phyloP scores from a whole-genome alignment of 73 alveolate species.

The Paramecium primaurelia region DNA sequence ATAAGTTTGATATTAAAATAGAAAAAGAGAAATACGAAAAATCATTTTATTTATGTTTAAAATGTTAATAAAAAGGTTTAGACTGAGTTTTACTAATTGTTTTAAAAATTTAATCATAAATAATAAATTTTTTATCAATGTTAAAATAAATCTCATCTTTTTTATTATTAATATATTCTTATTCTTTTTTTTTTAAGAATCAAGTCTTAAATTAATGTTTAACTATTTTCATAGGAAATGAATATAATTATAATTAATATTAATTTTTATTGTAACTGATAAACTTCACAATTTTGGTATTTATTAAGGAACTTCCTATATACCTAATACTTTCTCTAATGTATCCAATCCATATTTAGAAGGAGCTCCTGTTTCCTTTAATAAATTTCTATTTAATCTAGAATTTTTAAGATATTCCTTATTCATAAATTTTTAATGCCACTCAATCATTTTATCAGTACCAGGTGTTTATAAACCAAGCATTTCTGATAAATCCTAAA shows the following conservation, averaged over 20 bases:
- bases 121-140: too few relatives aligned
- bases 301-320: not conserved
- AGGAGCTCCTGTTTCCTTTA: slow-evolving; percentile 77
- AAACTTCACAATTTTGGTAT: not conserved
- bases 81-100: too few relatives aligned
- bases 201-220: too few relatives aligned
- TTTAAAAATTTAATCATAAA: too few relatives aligned
- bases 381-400: slow-evolving; percentile 38
- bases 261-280: not conserved
- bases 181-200: too few relatives aligned
- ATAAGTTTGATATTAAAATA: too few relatives aligned
- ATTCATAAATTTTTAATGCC: slow-evolving; percentile 76
- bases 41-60: not conserved
- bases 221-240: too few relatives aligned
- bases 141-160: too few relatives aligned
- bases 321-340: slow-evolving; percentile 61
- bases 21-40: too few relatives aligned
- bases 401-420: slow-evolving; percentile 63
- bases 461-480: slow-evolving; percentile 66
- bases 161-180: too few relatives aligned
- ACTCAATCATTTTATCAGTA: slow-evolving; percentile 68
- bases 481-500: slow-evolving; percentile 65
- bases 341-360: slow-evolving; percentile 70
- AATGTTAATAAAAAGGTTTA: too few relatives aligned
- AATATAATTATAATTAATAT: too few relatives aligned